Conservation (phyloP, 805 yeast species). For the Candida succiphila region DNA sequence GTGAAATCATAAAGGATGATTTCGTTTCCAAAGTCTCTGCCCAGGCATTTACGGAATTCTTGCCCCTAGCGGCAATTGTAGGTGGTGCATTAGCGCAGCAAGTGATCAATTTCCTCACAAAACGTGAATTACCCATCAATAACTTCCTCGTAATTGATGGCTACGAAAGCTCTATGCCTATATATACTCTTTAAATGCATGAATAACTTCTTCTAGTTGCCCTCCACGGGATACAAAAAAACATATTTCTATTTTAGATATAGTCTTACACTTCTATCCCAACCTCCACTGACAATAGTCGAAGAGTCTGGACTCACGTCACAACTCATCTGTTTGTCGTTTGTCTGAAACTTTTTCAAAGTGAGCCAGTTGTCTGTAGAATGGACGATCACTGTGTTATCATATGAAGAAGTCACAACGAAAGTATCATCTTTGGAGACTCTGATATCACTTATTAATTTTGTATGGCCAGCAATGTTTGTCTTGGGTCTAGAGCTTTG, state of each 20-base stretch:
- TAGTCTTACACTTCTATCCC: constrained; percentile 74
- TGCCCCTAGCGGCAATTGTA: constrained; percentile 77
- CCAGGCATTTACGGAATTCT: constrained; percentile 55
- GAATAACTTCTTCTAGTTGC: background rate
- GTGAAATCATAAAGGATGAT: constrained; percentile 28
- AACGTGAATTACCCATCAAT: constrained; percentile 71
- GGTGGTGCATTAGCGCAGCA: constrained; percentile 93
- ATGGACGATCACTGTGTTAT: constrained; percentile 53
- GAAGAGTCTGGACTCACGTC: constrained; percentile 39
- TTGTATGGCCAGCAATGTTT: constrained; percentile 63
- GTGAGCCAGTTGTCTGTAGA: constrained; percentile 64
- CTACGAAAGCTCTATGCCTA: constrained; percentile 61
- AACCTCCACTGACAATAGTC: constrained; percentile 55
- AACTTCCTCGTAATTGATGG: constrained; percentile 77
- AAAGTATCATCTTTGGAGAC: constrained; percentile 36
- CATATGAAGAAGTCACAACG: constrained; percentile 60
- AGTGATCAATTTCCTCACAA: constrained; percentile 70
- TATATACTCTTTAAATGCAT: constrained; percentile 52
- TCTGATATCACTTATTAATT: constrained; percentile 55
- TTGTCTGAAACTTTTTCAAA: constrained; percentile 40
- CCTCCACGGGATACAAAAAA: background rate
- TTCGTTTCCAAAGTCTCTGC: constrained; percentile 29
- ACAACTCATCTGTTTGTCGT: constrained; percentile 65
- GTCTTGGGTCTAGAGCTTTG: constrained; percentile 24
- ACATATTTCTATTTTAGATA: constrained; percentile 6